These are phyloP conservation scores for Colletotrichum sp. DNA, from an alignment of 2,329 filamentous ascomycete species.

Conservation along the genomic window DNA sequence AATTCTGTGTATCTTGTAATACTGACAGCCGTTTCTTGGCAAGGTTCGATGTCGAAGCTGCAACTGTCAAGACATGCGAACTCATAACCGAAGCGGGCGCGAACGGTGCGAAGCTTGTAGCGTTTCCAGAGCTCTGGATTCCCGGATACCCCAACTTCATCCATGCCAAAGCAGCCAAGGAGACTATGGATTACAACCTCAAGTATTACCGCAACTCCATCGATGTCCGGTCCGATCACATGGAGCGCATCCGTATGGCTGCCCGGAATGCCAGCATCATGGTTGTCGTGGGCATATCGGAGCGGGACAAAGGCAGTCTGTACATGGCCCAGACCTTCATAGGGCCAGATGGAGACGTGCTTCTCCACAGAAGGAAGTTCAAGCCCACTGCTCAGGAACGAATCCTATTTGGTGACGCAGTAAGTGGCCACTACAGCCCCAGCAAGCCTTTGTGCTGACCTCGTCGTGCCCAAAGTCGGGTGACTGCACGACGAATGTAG, in stretches of 20 bases:
- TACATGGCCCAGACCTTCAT: conserved; percentile 54
- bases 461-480: background rate
- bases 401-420: background rate
- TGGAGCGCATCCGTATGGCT: background rate
- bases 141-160: conserved; percentile 49
- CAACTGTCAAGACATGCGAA: conserved; percentile 53
- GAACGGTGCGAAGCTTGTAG: conserved; percentile 58
- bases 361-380: conserved; percentile 50
- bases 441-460: background rate
- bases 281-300: conserved; percentile 51
- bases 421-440: background rate
- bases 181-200: background rate
- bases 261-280: background rate
- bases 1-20: background rate
- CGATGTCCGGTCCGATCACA: background rate
- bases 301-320: conserved; percentile 47
- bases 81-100: conserved; percentile 60
- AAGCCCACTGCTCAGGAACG: background rate
- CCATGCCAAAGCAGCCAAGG: conserved; percentile 22
- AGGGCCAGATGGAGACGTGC: conserved; percentile 41
- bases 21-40: background rate
- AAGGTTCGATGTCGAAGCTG: background rate
- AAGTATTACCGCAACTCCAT: background rate
- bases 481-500: background rate
- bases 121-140: conserved; percentile 60